phyloP scores from a whole-genome alignment of 352 stramenopile species.

The Chrysophaeum taylorii region DNA sequence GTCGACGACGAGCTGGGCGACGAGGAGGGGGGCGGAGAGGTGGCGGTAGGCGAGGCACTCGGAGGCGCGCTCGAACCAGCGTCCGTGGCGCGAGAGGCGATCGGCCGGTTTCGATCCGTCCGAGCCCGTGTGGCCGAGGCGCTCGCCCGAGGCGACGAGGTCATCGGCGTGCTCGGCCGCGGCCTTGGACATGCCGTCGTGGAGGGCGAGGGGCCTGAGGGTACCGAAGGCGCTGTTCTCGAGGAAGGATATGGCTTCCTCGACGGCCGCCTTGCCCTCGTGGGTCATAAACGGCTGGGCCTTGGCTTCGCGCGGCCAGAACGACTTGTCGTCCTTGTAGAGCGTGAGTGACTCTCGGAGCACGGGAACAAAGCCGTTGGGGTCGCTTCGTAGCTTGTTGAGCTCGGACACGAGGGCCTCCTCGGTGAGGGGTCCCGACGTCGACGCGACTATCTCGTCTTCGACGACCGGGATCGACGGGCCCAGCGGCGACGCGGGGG shows the following conservation, averaged over 20 bases:
- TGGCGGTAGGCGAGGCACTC: slow-evolving; percentile 10
- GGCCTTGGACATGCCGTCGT: not conserved
- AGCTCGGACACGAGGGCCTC: not conserved
- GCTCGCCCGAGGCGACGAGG: not conserved
- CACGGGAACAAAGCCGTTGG: not conserved
- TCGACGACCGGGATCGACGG: too few species aligned
- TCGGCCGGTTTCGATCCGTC: not conserved
- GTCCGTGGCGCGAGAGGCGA: not conserved
- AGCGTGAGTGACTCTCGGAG: not conserved
- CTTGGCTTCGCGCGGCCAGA: not conserved
- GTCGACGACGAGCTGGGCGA: slow-evolving; percentile 13
- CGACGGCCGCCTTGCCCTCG: not conserved
- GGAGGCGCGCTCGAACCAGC: slow-evolving; percentile 14
- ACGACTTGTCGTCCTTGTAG: slow-evolving; percentile 2
- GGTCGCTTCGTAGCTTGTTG: not conserved
- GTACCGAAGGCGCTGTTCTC: not conserved
- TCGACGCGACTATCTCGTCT: too few species aligned
- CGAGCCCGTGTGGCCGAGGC: slow-evolving; percentile 12
- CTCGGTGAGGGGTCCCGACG: not conserved
- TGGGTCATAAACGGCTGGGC: slow-evolving; percentile 3
- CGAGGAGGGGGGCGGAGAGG: not conserved
- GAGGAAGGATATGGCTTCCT: not conserved
- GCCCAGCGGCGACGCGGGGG: too few species aligned
- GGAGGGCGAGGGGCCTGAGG: not conserved
- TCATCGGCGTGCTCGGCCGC: not conserved